Conservation (phyloP, 2,329 filamentous ascomycete species). For the Exophiala phaeomuriformis region DNA sequence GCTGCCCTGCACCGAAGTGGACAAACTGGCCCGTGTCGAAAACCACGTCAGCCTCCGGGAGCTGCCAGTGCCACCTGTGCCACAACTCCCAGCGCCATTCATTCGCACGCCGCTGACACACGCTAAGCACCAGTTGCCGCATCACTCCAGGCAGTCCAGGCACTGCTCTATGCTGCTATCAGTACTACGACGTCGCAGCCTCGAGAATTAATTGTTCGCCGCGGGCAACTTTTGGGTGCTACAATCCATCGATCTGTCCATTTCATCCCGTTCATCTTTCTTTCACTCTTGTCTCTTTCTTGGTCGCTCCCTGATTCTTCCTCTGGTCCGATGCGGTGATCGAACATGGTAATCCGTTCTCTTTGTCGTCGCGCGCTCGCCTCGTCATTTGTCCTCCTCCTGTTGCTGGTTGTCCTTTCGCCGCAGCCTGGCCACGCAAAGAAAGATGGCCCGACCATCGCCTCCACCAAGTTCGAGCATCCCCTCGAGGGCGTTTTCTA, state of each 20-base stretch:
- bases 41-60: background rate
- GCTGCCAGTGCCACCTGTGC: background rate
- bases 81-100: too few relatives aligned
- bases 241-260: constrained; percentile 14
- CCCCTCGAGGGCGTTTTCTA: constrained; percentile 68
- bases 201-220: constrained; percentile 7
- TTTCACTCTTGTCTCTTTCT: constrained; percentile 3
- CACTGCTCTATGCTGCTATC: background rate
- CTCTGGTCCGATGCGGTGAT: constrained; percentile 18
- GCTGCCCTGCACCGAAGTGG: too few relatives aligned
- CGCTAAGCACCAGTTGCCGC: background rate
- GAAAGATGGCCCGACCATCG: constrained; percentile 59
- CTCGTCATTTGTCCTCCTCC: constrained; percentile 20
- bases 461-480: constrained; percentile 58
- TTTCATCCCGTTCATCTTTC: background rate
- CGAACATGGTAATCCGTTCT: constrained; percentile 23
- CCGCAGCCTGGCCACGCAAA: constrained; percentile 39
- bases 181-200: background rate
- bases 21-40: background rate
- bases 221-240: constrained; percentile 12
- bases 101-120: background rate
- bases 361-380: constrained; percentile 14
- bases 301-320: background rate
- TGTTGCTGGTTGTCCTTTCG: constrained; percentile 11
- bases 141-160: background rate